These are phyloP conservation scores for Hyaloscypha bicolor DNA, from an alignment of 495 filamentous ascomycete genomes.

Conservation along the genomic window DNA sequence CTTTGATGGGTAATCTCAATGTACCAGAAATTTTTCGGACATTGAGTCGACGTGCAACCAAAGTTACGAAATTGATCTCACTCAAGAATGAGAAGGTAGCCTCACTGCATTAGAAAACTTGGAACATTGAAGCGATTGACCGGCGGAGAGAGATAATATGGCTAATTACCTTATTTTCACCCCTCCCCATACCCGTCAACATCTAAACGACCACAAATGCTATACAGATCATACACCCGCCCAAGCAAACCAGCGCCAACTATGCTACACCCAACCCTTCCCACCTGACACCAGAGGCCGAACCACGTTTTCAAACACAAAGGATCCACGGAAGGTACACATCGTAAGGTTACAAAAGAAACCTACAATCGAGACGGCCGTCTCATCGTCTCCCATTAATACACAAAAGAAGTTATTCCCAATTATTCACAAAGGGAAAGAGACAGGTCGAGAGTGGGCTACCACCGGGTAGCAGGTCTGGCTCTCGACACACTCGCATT, in stretches of 20 bases:
- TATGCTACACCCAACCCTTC: not conserved
- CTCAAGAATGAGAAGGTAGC: too few species aligned
- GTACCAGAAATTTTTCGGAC: too few species aligned
- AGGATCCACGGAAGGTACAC: not conserved
- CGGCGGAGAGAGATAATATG: not conserved
- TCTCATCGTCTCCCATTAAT: conserved; percentile 14
- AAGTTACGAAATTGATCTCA: too few species aligned
- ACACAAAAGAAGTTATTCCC: not conserved
- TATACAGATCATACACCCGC: not conserved
- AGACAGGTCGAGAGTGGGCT: not conserved
- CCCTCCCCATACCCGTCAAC: not conserved
- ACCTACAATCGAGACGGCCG: conserved; percentile 14
- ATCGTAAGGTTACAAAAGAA: conserved; percentile 7
- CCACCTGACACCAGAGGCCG: not conserved
- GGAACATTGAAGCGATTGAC: too few species aligned
- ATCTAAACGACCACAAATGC: not conserved
- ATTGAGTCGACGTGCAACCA: too few species aligned
- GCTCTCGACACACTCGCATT: not conserved
- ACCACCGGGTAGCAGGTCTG: conserved; percentile 20
- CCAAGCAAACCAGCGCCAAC: not conserved
- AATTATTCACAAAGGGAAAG: conserved; percentile 4
- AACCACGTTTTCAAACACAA: not conserved
- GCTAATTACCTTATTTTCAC: not conserved
- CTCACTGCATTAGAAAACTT: too few species aligned
- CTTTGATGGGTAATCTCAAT: too few species aligned